These are phyloP conservation scores for Phialocephala subalpina DNA, from an alignment of 2,329 filamentous ascomycete species.

Conservation along the genomic window DNA sequence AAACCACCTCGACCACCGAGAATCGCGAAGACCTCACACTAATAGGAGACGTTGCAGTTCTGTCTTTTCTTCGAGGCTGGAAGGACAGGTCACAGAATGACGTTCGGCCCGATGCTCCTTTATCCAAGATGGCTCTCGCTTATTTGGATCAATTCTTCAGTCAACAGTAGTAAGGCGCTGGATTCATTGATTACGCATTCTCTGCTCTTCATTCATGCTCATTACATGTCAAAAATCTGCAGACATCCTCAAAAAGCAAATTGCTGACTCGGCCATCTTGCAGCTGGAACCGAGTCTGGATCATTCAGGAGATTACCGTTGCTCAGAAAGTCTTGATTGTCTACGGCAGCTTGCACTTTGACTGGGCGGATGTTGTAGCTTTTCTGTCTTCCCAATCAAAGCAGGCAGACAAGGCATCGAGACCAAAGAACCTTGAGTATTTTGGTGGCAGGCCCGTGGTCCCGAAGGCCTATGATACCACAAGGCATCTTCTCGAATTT, in stretches of 20 bases:
- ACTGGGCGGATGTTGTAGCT: slow-evolving; percentile 38
- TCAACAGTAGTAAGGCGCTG: slow-evolving; percentile 3
- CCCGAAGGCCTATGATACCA: background rate
- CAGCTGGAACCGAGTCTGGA: slow-evolving; percentile 28
- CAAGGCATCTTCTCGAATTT: slow-evolving; percentile 16
- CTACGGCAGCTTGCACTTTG: slow-evolving; percentile 13
- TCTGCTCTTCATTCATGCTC: too few relatives aligned
- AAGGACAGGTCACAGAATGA: background rate
- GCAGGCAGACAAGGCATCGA: too few relatives aligned
- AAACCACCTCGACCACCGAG: too few relatives aligned
- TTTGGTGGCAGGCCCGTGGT: background rate
- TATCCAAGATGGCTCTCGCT: background rate
- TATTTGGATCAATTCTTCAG: slow-evolving; percentile 14
- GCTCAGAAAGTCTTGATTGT: slow-evolving; percentile 19
- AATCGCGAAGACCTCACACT: too few relatives aligned
- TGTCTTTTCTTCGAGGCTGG: background rate
- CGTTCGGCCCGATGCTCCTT: background rate
- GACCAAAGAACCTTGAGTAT: too few relatives aligned
- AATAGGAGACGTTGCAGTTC: too few relatives aligned
- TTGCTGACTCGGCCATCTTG: too few relatives aligned
- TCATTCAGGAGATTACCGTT: slow-evolving; percentile 30
- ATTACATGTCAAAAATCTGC: too few relatives aligned
- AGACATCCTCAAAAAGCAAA: too few relatives aligned
- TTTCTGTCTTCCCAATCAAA: background rate
- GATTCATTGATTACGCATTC: too few relatives aligned